Evolutionary conservation across 495 filamentous ascomycete genomes (phyloP), one percentile per base, ranked within the genome.

Genomic region (Hypoxylon lenormandii): DNA sequence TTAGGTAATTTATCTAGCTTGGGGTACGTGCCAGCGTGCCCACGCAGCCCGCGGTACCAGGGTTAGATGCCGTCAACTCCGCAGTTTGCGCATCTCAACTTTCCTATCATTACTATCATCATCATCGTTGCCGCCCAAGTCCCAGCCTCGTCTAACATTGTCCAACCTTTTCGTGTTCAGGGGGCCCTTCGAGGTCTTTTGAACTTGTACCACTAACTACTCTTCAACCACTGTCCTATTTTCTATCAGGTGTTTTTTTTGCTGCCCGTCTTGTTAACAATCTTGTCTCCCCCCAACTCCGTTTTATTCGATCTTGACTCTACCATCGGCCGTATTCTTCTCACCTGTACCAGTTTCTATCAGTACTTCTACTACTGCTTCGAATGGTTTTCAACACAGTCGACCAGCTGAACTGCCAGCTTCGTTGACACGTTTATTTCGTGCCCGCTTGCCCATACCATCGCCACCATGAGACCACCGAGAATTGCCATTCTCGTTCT

Each of bases 401-500:
- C 47, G 33, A 45, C 50, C 30, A 65, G 74, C 74, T 76, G 71
- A 69, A 69, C 68, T 70, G 23, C 71, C 71, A 74, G 74, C 73
- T 74, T 68, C 62, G 62, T 70, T 68, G 36, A 47, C 49, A 43
- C 19, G 15, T 43, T 33, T 53, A 53, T 37, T 47, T 47, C 43
- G 12, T 19, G 19, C 30, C 36, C 13, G 18, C 18, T 16, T 13
- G n/a, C 40, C 16, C 50, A 21, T 36, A 38, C 12, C 36, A 60
- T 62, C 53, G 62, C 46, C 63, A 79, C 67, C 72, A 84, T 84
- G 82, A 80, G 82, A 50, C 72, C 80, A 19, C 79, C 80, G 22
- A 79, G 81, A 66, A 73, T 83, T 26, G 75, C 74, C 69, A 82
- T 83, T 21, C 74, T 83, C 63, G 74, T 72, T 18, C 73, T 83